Evolutionary conservation across 73 alveolate species (phyloP).

Genomic region (Paraurostyla sp.): DNA sequence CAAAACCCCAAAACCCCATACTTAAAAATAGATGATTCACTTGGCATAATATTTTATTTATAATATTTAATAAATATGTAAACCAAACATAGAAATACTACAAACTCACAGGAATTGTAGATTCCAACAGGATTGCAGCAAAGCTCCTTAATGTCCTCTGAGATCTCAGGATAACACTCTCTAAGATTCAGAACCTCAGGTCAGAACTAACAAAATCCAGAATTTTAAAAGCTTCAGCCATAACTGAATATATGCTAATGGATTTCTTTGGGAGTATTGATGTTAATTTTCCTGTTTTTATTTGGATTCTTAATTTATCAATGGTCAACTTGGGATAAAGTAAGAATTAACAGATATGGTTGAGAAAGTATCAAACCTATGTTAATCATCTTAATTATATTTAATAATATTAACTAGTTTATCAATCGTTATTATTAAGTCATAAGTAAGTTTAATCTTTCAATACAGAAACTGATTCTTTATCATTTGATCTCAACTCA

Average conservation of each 20-base stretch:
- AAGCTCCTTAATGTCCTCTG: constrained; percentile 14
- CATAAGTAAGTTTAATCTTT: background rate
- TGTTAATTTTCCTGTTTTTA: constrained; percentile 3
- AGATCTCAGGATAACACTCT: background rate
- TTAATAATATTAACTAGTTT: background rate
- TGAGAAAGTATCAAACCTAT: background rate
- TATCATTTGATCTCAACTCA: background rate
- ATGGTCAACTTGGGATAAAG: constrained; percentile 50
- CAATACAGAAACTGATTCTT: background rate
- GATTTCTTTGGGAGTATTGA: constrained; percentile 19
- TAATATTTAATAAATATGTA: too few relatives aligned
- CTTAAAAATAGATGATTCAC: too few relatives aligned
- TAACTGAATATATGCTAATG: constrained; percentile 35
- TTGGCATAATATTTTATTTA: too few relatives aligned
- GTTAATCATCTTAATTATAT: background rate
- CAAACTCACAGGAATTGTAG: too few relatives aligned
- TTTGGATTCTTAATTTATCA: constrained; percentile 47
- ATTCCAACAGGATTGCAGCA: too few relatives aligned
- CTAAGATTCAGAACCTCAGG: background rate
- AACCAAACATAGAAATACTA: too few relatives aligned
- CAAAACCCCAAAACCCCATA: too few relatives aligned
- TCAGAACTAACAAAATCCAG: background rate
- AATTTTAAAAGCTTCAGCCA: background rate
- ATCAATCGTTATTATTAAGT: background rate
- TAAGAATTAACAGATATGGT: constrained; percentile 44